Evolutionary conservation across 2,329 filamentous ascomycete genomes (phyloP).

Genomic region (Biscogniauxia sp.): DNA sequence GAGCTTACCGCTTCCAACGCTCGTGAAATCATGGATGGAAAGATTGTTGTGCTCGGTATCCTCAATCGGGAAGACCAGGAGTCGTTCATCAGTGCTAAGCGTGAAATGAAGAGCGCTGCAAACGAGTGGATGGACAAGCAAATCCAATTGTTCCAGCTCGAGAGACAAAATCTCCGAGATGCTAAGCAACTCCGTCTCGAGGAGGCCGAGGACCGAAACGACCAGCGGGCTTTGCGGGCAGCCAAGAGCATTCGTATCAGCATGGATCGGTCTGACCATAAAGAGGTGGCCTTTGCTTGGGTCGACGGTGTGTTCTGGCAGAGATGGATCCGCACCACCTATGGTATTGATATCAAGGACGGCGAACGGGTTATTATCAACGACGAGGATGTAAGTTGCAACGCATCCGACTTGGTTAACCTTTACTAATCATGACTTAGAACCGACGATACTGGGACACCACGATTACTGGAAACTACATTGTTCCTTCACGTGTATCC

Average conservation of each 20-base stretch:
- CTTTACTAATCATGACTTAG: slow-evolving; percentile 48
- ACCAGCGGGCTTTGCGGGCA: slow-evolving; percentile 78
- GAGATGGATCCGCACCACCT: slow-evolving; percentile 92
- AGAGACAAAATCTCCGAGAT: slow-evolving; percentile 89
- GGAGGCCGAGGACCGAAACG: slow-evolving; percentile 89
- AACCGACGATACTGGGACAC: slow-evolving; percentile 94
- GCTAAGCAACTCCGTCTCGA: slow-evolving; percentile 94
- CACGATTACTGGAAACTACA: slow-evolving; percentile 84
- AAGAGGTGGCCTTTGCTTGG: slow-evolving; percentile 94
- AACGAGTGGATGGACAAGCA: slow-evolving; percentile 99
- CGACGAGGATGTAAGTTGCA: slow-evolving; percentile 81
- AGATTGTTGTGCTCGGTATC: slow-evolving; percentile 90
- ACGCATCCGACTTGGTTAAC: neutral
- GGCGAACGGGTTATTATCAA: slow-evolving; percentile 95
- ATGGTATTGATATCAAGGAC: slow-evolving; percentile 82
- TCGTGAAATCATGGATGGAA: slow-evolving; percentile 90
- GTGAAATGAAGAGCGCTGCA: slow-evolving; percentile 93
- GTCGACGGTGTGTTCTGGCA: slow-evolving; percentile 98
- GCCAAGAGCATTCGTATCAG: slow-evolving; percentile 92
- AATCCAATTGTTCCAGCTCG: slow-evolving; percentile 84
- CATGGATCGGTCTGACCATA: slow-evolving; percentile 82
- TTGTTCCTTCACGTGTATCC: slow-evolving; percentile 83
- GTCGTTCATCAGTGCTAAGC: slow-evolving; percentile 73
- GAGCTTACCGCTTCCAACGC: slow-evolving; percentile 91
- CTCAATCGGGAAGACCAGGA: slow-evolving; percentile 77